Conservation (phyloP, 495 filamentous ascomycete species). For the Penicillium maclennaniae region DNA sequence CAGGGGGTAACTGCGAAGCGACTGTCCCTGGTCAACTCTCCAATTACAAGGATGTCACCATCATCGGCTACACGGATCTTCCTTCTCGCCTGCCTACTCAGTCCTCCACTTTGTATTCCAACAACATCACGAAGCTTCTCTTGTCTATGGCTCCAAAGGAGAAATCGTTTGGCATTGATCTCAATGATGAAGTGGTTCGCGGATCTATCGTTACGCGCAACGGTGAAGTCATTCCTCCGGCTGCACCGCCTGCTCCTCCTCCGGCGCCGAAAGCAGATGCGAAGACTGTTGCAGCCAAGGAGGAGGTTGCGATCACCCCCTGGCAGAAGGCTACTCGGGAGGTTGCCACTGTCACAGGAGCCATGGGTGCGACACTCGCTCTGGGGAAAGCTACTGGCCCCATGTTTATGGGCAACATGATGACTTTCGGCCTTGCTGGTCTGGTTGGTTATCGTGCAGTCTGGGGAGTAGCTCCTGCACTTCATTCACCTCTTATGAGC, state of each 20-base stretch:
- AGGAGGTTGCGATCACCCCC: slow-evolving; percentile 64
- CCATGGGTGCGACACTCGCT: slow-evolving; percentile 66
- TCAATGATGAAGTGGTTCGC: slow-evolving; percentile 75
- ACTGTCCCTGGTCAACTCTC: slow-evolving; percentile 65
- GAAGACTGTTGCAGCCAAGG: slow-evolving; percentile 40
- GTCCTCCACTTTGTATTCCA: slow-evolving; percentile 77
- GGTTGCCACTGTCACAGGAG: slow-evolving; percentile 63
- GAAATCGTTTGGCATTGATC: slow-evolving; percentile 67
- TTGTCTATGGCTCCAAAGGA: slow-evolving; percentile 72
- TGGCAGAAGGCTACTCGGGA: slow-evolving; percentile 73
- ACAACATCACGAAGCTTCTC: slow-evolving; percentile 81
- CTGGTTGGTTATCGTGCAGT: slow-evolving; percentile 78
- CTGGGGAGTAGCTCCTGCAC: slow-evolving; percentile 71
- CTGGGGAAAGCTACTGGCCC: slow-evolving; percentile 74
- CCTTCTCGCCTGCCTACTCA: slow-evolving; percentile 77
- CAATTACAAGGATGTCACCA: slow-evolving; percentile 68
- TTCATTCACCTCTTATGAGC: slow-evolving; percentile 80
- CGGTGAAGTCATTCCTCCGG: slow-evolving; percentile 66
- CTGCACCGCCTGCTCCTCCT: slow-evolving; percentile 67
- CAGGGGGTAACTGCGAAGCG: slow-evolving; percentile 75
- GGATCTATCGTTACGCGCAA: slow-evolving; percentile 73
- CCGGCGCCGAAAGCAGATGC: slow-evolving; percentile 54
- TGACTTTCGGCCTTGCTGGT: slow-evolving; percentile 74
- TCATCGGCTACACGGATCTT: slow-evolving; percentile 81
- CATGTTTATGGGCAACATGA: slow-evolving; percentile 75